Conservation (phyloP, 2,329 filamentous ascomycete species). For the Fusarium abutilonis region DNA sequence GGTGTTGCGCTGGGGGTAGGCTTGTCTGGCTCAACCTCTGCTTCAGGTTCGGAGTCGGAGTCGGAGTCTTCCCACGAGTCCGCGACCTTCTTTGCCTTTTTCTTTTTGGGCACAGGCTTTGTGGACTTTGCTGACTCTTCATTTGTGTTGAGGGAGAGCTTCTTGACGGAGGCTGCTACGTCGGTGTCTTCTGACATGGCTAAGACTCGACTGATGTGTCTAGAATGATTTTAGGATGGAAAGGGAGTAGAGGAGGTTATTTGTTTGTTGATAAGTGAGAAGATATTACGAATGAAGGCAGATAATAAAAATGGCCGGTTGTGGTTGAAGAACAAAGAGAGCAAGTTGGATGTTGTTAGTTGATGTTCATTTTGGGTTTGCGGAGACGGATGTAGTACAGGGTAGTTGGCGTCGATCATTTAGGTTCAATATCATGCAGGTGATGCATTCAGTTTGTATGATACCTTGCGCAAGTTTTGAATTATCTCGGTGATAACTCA, state of each 20-base stretch:
- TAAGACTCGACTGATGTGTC: background rate
- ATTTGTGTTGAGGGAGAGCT: constrained; percentile 45
- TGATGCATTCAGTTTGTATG: no score
- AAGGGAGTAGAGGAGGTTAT: background rate
- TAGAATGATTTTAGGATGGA: background rate
- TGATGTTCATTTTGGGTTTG: constrained; percentile 22
- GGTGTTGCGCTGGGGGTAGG: constrained; percentile 52
- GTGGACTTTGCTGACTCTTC: constrained; percentile 32
- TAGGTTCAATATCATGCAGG: background rate
- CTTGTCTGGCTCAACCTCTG: constrained; percentile 46
- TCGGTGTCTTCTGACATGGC: constrained; percentile 43
- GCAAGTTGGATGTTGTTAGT: constrained; percentile 2
- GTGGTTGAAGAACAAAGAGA: constrained; percentile 5
- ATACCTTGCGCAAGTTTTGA: background rate
- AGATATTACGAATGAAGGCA: background rate
- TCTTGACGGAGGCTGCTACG: constrained; percentile 47
- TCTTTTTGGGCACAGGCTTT: constrained; percentile 45
- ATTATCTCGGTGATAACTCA: no score
- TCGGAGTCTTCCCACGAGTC: constrained; percentile 69
- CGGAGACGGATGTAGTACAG: constrained; percentile 25
- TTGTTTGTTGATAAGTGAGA: background rate
- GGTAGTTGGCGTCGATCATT: constrained; percentile 12
- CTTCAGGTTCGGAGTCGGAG: constrained; percentile 55
- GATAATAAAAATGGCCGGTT: background rate
- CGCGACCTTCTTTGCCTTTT: constrained; percentile 44